Conservation (phyloP, 129 eudicot species). For the Arctium lappa region DNA sequence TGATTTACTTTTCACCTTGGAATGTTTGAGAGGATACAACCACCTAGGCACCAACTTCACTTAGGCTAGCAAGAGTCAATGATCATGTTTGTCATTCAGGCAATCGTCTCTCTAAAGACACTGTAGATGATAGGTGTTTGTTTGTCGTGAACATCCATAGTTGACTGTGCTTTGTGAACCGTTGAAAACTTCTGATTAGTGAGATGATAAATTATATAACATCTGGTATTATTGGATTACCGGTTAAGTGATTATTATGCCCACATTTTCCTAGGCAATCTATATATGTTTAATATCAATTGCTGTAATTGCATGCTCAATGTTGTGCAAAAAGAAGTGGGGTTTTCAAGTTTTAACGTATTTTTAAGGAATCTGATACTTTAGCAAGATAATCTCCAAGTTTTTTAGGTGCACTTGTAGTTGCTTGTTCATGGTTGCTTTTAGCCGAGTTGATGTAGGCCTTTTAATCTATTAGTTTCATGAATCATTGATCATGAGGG, state of each 20-base stretch:
- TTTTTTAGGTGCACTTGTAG: not conserved
- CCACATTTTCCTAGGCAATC: not conserved
- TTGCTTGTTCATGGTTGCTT: not conserved
- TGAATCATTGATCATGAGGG: not conserved
- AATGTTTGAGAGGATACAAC: not conserved
- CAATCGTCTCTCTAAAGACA: not conserved
- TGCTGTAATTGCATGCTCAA: not conserved
- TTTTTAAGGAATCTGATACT: not conserved
- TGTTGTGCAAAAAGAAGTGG: not conserved
- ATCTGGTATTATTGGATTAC: not conserved
- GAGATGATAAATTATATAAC: too few relatives aligned
- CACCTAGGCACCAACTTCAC: not conserved
- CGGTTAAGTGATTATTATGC: not conserved
- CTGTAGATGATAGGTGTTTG: not conserved
- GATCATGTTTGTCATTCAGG: not conserved
- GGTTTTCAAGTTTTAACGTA: not conserved
- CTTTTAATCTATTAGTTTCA: not conserved
- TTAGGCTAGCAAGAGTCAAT: not conserved
- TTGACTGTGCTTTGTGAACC: not conserved
- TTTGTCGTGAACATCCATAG: not conserved
- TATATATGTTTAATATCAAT: not conserved
- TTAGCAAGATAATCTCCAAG: not conserved
- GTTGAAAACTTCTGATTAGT: not conserved
- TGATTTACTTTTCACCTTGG: not conserved
- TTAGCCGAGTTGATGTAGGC: not conserved